These are phyloP conservation scores for Penicillium corylophilum DNA, from an alignment of 2,329 filamentous ascomycete genomes.

Conservation along the genomic window DNA sequence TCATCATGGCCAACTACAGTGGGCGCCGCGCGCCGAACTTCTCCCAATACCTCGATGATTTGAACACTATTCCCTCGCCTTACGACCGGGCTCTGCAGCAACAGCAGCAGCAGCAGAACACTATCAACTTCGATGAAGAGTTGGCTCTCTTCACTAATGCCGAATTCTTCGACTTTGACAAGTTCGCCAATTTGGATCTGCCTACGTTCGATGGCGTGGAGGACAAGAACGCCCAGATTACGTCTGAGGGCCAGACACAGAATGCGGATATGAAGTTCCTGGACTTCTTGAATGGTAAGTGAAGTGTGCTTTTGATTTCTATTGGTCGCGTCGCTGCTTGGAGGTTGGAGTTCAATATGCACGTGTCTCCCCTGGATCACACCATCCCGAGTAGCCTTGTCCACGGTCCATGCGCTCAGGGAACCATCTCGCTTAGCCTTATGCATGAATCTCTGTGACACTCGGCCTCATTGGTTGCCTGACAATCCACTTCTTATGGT, in stretches of 20 bases:
- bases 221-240: conserved; percentile 27
- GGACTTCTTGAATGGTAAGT: conserved; percentile 45
- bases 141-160: conserved; percentile 79
- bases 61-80: conserved; percentile 70
- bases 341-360: conserved; percentile 5
- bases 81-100: conserved; percentile 60
- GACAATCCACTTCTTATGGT: conserved; percentile 3
- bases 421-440: conserved; percentile 2
- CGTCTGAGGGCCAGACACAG: conserved; percentile 23
- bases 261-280: conserved; percentile 40
- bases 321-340: conserved; percentile 15
- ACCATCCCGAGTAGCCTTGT: conserved; percentile 6
- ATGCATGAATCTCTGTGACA: no score
- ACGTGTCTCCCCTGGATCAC: conserved; percentile 11
- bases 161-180: conserved; percentile 76
- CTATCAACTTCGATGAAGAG: conserved; percentile 67
- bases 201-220: conserved; percentile 35
- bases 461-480: conserved; percentile 5
- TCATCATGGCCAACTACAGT: conserved; percentile 69
- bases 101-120: conserved; percentile 60
- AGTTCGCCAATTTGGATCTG: conserved; percentile 35
- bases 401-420: conserved; percentile 3
- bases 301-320: conserved; percentile 3
- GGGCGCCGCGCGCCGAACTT: conserved; percentile 81
- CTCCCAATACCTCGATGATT: conserved; percentile 81